Percentiles rank a stretch among this genome's conserved stretches.
phyloP scores from a whole-genome alignment of 2,329 filamentous ascomycete species.

The Escovopsis sp. region DNA sequence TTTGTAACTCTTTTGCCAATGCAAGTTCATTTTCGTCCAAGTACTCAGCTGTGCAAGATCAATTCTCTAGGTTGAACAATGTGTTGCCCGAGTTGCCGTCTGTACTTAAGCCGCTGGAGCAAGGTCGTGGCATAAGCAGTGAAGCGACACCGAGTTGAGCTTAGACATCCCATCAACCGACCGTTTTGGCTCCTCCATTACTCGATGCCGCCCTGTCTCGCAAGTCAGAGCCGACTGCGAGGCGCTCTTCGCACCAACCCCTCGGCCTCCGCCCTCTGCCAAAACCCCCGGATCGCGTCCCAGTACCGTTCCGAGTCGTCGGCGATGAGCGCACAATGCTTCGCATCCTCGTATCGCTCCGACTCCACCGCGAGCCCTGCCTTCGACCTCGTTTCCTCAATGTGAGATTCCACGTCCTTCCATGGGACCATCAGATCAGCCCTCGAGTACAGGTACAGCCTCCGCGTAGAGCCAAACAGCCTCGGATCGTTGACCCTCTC shows the following conservation, averaged over 20 bases:
- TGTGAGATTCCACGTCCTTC: conserved; percentile 1
- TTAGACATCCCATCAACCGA: too few species aligned
- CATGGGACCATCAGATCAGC: neutral
- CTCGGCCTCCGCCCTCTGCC: neutral
- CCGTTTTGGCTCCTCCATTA: too few species aligned
- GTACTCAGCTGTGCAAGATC: too few species aligned
- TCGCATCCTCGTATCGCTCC: neutral
- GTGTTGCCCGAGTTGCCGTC: too few species aligned
- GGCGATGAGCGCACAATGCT: conserved; percentile 1
- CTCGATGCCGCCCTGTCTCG: too few species aligned
- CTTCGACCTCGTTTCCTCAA: conserved; percentile 1
- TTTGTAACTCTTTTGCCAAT: too few species aligned
- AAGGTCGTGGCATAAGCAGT: too few species aligned
- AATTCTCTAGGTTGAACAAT: too few species aligned
- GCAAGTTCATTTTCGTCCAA: too few species aligned
- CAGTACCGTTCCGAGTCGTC: conserved; percentile 1
- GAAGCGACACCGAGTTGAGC: too few species aligned
- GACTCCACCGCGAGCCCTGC: neutral
- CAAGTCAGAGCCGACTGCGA: neutral
- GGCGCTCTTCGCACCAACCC: too few species aligned
- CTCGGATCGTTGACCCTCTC: neutral
- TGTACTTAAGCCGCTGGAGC: too few species aligned
- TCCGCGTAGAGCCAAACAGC: neutral
- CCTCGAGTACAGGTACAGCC: conserved; percentile 1
- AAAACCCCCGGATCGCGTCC: conserved; percentile 1